Evolutionary conservation across 2,329 filamentous ascomycete genomes (phyloP), one percentile per base, ranked within the genome.

Genomic region (Elsinoe ampelina): DNA sequence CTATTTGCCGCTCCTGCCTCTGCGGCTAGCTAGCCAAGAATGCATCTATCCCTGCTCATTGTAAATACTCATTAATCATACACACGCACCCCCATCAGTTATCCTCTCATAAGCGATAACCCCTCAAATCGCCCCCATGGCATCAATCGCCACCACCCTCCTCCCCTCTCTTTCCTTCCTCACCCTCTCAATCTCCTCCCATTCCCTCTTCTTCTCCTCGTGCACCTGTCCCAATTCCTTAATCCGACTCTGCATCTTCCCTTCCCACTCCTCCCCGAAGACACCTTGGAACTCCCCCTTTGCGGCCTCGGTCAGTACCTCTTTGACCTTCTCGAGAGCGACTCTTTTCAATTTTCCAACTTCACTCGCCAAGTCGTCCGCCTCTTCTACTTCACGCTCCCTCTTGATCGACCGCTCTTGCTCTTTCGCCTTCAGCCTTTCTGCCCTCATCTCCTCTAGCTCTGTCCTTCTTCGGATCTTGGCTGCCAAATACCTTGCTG

Each of bases 401-500:
- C 61, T 69, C 55, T 60, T 63, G 26, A 8, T 8, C 26, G 7
- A 7, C 57, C 17, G 62, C 59, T 58, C 67, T 20, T 64, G 42
- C 15, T 61, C 60, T 6, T 43, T 57, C 17, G 61, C 62, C 45
- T 60, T 60, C 56, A 61, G 56, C n/a, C 58, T 57, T 34, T 65
- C 67, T 57, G 71, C 72, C 26, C 73, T 70, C 61, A 73, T 73
- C 43, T 64, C 64, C 4, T 66, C 67, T 20, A 68, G 61, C 32
- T 66, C 26, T 13, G 69, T 66, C n/a, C 70, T 69, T 13, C 72
- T 70, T 42, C 71, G 70, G 11, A 67, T 67, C 52, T 71, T 73
- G 7, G 67, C 72, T 6, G 75, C 75, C 5, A 77, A 70, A 59
- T 76, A 78, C 12, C 71, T 67, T 8, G 73, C 72, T 4, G 73